Base-by-base conservation (phyloP, 345 rosid species). In the Streptanthus diversifolius region DNA sequence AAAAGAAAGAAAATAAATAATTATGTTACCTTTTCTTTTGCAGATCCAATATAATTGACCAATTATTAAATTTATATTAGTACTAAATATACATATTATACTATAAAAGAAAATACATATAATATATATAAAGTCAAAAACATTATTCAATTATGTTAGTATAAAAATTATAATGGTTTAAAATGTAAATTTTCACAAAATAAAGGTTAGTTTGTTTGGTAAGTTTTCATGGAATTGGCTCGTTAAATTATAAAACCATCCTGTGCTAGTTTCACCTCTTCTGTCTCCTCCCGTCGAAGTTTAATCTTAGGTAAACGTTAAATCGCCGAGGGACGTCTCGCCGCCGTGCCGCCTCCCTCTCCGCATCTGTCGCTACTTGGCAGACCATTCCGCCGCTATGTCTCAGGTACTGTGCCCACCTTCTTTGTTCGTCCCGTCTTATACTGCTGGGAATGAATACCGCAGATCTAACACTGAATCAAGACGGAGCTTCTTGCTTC, bases 401-500 rank as follows among this genome's bases (percentile, higher is more conserved):
- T 68, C 79, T 52, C 79, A 75, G 79, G 79, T 75, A 68, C 56
- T 37, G n/a, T 65, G 25, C 18, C 45, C 44, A 36, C n/a, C 18
- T n/a, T 71, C 37, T 70, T 60, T 18, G 5, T 18, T 47, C 0
- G 13, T 7, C 65, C 27, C 45, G 1, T 17, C 45, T 62, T 19
- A 5, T 40, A 64, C 32, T 8, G 2, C 51, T 66, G 18, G 1
- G 3, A 7, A 7, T 15, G 0, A 75, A 44, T 37, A 41, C 32
- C 56, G 32, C 58, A 75, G 79, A 75, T 75, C 74, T 75, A 73
- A 62, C 68, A 24, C 68, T 73, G 37, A 45, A 17, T 73, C 72
- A 24, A 13, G n/a, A 7, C 14, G 8, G 41, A 68, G 54, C 55
- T 66, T 15, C 10, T 57, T 70, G 25, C 17, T 71, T 41, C 69